phyloP scores from a whole-genome alignment of 2,329 filamentous ascomycete genomes.

The Penicillium olsonii region DNA sequence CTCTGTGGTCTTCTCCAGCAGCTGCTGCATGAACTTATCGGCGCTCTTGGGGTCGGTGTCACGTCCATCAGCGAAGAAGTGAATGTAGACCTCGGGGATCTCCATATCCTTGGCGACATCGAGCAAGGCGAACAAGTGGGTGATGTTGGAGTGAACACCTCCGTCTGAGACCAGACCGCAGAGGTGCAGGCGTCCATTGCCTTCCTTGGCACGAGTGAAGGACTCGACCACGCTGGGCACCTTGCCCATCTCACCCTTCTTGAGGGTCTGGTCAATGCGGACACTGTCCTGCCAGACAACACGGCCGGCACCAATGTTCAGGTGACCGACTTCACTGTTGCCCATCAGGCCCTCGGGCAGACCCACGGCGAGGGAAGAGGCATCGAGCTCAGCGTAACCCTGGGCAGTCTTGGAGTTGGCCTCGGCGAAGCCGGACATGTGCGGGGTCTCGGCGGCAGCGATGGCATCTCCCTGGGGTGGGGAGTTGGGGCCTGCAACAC shows the following conservation, averaged over 20 bases:
- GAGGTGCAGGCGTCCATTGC: constrained; percentile 89
- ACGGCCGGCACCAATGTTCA: constrained; percentile 96
- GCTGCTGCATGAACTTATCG: constrained; percentile 80
- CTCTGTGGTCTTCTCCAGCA: constrained; percentile 79
- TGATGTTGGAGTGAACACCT: constrained; percentile 95
- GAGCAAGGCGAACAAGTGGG: constrained; percentile 84
- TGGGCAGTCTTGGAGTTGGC: constrained; percentile 70
- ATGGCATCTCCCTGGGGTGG: constrained; percentile 93
- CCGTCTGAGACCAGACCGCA: constrained; percentile 92
- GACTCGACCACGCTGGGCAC: constrained; percentile 75
- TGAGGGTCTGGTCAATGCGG: constrained; percentile 90
- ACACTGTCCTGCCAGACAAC: constrained; percentile 99
- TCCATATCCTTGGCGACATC: constrained; percentile 85
- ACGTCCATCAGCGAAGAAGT: constrained; percentile 98
- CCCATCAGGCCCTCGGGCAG: constrained; percentile 97
- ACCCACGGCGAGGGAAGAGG: constrained; percentile 92
- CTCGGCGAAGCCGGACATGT: constrained; percentile 83
- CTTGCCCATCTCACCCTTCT: constrained; percentile 76
- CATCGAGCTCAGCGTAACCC: constrained; percentile 90
- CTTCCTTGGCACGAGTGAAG: constrained; percentile 77
- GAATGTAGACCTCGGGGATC: constrained; percentile 91
- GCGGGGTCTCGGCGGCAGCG: constrained; percentile 84
- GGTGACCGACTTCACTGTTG: constrained; percentile 96
- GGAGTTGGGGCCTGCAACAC: constrained; percentile 76
- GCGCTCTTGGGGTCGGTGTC: constrained; percentile 97